These are phyloP conservation scores for Biancaea sappan DNA, from an alignment of 306 rosid genomes.

Conservation along the genomic window DNA sequence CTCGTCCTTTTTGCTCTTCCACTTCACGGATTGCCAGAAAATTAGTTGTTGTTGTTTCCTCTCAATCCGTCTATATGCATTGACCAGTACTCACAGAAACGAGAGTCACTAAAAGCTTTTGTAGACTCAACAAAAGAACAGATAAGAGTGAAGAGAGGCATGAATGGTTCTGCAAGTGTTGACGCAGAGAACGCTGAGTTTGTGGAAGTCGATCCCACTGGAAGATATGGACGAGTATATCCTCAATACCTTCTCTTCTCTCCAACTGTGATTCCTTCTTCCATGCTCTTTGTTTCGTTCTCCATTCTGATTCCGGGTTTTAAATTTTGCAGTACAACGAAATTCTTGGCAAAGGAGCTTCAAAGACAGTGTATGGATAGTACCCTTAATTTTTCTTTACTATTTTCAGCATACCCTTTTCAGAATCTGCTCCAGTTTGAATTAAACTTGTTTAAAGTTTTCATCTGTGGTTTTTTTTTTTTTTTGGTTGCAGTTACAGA, in stretches of 20 bases:
- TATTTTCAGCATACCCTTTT: constrained; percentile 10
- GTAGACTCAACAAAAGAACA: constrained; percentile 24
- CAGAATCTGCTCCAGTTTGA: constrained; percentile 20
- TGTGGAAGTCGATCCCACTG: constrained; percentile 95
- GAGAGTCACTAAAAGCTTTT: constrained; percentile 21
- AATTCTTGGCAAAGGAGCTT: constrained; percentile 98
- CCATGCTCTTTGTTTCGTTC: constrained; percentile 15
- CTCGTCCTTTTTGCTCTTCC: constrained; percentile 20
- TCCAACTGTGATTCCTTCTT: constrained; percentile 4
- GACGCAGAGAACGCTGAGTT: constrained; percentile 62
- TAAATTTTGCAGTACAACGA: constrained; percentile 71
- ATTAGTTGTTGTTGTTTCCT: constrained; percentile 12
- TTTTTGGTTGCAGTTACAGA: constrained; percentile 62
- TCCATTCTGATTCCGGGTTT: constrained; percentile 38
- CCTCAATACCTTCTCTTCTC: constrained; percentile 27
- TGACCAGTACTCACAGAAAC: constrained; percentile 10
- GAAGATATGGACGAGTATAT: constrained; percentile 98
- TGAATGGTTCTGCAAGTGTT: constrained; percentile 58
- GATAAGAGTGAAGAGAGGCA: constrained; percentile 41
- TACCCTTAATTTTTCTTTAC: constrained; percentile 24
- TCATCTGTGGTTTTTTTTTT: constrained; percentile 22
- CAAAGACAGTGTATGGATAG: constrained; percentile 80
- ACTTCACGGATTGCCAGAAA: constrained; percentile 40
- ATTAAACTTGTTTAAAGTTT: constrained; percentile 4
- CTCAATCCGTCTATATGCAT: constrained; percentile 27